Base-by-base conservation (phyloP, 208 protist species). In the Tritrichomonas foetus region DNA sequence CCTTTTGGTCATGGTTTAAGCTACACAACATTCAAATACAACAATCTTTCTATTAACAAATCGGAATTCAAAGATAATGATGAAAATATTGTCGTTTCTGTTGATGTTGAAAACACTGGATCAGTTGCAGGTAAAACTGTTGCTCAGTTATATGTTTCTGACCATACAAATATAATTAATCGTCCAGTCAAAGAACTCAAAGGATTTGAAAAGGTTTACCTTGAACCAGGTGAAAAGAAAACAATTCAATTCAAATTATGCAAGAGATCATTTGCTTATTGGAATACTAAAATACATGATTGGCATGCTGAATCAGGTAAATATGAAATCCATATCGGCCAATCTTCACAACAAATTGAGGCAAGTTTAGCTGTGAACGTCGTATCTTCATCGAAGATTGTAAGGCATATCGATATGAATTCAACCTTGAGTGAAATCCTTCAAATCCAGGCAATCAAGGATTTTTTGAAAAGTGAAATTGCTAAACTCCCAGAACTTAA, bases 1-100 rank as follows among this genome's bases (percentile, higher is more conserved):
- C 95, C 94, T 2, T 95, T 95, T 64, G 95, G 95, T 0, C 75
- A 95, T 49, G 95, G 95, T 44, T 72, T 95, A 27, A 84, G 75
- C 16, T 95, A 94, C 82, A 94, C 93, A 14, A 44, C 72, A 0
- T 95, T 95, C 27, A 30, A 39, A 64, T 95, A 94, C 49, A 8
- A 5, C 1, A 3, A 36, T 41, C 92, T 95, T 41, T 3, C 3
- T 30, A 3, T 95, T 16, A 55, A 53, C 9, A 41, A n/a, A 72
- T 61, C 9, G 8, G 25, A 44, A 25, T 57, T 89, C 25, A 44
- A 53, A 50, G 69, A 75, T 44, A 75, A 64, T 44, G 61, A 94
- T n/a, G 5, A 33, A 13, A 36, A 64, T 36, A 69, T 30, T 69
- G 1, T 69, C 74, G 41, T 82, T 50, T 82, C 16, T 64, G 61